These are phyloP conservation scores for Picea abies DNA, from an alignment of 83 land plant genomes.

Conservation along the genomic window DNA sequence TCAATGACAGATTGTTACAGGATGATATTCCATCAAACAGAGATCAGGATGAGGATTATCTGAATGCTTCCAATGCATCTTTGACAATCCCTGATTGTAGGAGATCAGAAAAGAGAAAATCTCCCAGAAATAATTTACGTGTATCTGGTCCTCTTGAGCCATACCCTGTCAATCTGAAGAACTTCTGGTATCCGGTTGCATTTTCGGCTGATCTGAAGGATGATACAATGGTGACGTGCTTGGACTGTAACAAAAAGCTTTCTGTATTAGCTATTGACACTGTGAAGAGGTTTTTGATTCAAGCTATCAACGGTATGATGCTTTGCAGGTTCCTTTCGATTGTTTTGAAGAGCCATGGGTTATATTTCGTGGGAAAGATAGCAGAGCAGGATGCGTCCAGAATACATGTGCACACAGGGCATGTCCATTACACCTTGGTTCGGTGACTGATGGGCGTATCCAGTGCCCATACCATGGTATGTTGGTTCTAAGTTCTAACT, in stretches of 20 bases:
- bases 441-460: constrained; percentile 86
- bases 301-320: constrained; percentile 5
- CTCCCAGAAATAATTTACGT: constrained; percentile 41
- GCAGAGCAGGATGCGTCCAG: constrained; percentile 89
- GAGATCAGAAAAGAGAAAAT: constrained; percentile 24
- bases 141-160: constrained; percentile 86
- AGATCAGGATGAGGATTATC: constrained; percentile 7
- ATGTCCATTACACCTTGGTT: constrained; percentile 95
- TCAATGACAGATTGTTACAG: constrained; percentile 75
- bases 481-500: constrained; percentile 9
- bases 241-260: background rate
- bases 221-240: constrained; percentile 71
- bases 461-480: constrained; percentile 98
- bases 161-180: constrained; percentile 72
- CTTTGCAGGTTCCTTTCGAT: constrained; percentile 84
- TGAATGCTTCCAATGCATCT: constrained; percentile 16
- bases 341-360: constrained; percentile 99
- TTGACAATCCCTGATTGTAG: constrained; percentile 30
- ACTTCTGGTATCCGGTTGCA: constrained; percentile 98
- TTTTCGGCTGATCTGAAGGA: constrained; percentile 77
- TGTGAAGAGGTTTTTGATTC: background rate
- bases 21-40: constrained; percentile 28
- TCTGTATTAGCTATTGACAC: background rate
- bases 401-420: constrained; percentile 98
- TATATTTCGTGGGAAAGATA: constrained; percentile 92